phyloP scores from a whole-genome alignment of 2,329 filamentous ascomycete species.

The Beauveria rudraprayagi region DNA sequence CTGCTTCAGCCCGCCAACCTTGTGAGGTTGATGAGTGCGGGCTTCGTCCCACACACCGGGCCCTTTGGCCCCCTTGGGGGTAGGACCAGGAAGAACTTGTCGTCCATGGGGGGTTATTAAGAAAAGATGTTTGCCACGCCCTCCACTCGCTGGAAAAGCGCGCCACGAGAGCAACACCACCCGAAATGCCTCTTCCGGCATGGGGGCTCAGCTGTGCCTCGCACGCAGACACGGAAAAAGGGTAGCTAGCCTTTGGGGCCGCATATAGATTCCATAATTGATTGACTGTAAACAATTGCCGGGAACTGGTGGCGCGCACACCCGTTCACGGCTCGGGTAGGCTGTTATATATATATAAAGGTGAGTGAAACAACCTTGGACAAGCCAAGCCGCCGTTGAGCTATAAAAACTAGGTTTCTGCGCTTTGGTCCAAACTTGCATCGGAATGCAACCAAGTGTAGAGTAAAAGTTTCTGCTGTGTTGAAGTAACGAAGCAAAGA shows the following conservation, averaged over 20 bases:
- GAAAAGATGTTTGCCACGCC: too few relatives aligned
- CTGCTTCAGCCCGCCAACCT: conserved; percentile 4
- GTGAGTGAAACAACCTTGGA: background rate
- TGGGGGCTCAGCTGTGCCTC: background rate
- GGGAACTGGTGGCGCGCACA: background rate
- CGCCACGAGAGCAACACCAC: background rate
- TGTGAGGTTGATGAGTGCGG: background rate
- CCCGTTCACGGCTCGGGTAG: too few relatives aligned
- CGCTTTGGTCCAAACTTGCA: background rate
- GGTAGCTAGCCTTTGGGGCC: background rate
- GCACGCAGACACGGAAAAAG: background rate
- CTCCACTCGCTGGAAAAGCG: too few relatives aligned
- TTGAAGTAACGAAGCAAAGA: background rate
- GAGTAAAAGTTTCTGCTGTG: background rate
- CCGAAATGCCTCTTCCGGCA: background rate
- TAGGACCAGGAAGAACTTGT: too few relatives aligned
- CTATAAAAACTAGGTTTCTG: background rate
- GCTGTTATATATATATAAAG: background rate
- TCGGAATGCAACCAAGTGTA: background rate
- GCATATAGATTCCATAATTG: conserved; percentile 1
- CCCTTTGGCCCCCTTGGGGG: too few relatives aligned
- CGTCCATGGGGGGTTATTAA: too few relatives aligned
- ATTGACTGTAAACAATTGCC: conserved; percentile 1
- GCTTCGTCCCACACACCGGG: background rate
- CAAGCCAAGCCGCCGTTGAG: background rate